Conservation (phyloP, 2,329 filamentous ascomycete species). For the Verruconis gallopava region DNA sequence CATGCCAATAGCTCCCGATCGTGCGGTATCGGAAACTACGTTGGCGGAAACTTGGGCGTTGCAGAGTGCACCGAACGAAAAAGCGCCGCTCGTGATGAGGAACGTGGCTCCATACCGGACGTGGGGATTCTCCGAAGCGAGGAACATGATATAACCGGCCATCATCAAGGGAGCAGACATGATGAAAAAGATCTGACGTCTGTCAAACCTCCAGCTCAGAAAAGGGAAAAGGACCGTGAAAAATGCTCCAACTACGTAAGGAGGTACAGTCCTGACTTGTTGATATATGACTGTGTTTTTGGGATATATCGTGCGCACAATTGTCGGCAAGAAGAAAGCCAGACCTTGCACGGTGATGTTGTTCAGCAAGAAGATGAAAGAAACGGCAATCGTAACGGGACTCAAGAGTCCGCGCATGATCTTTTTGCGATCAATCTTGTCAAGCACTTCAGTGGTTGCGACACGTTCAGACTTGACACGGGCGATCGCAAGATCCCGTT, state of each 20-base stretch:
- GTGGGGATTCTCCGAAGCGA: conserved; percentile 21
- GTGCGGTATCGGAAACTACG: conserved; percentile 57
- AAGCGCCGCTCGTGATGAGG: conserved; percentile 51
- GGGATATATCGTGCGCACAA: conserved; percentile 56
- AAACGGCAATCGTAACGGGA: conserved; percentile 45
- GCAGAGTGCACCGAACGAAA: conserved; percentile 49
- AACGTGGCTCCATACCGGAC: conserved; percentile 60
- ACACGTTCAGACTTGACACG: conserved; percentile 58
- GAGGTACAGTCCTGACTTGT: conserved; percentile 58
- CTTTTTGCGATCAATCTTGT: conserved; percentile 48
- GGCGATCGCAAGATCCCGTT: conserved; percentile 53
- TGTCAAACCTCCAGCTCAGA: conserved; percentile 47
- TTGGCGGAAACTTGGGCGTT: conserved; percentile 59
- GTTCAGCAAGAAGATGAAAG: conserved; percentile 49
- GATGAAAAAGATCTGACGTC: conserved; percentile 48
- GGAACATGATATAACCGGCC: conserved; percentile 38
- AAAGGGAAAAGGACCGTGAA: conserved; percentile 51
- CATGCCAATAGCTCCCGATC: conserved; percentile 19
- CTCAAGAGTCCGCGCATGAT: conserved; percentile 48
- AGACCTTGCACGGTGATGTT: conserved; percentile 61
- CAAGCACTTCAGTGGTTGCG: conserved; percentile 48
- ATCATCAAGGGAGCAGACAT: conserved; percentile 50
- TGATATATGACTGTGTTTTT: conserved; percentile 43
- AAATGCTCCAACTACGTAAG: conserved; percentile 55
- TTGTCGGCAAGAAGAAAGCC: conserved; percentile 58